These are phyloP conservation scores for Sordariomycetes sp. DNA, from an alignment of 2,329 filamentous ascomycete species.

Conservation along the genomic window DNA sequence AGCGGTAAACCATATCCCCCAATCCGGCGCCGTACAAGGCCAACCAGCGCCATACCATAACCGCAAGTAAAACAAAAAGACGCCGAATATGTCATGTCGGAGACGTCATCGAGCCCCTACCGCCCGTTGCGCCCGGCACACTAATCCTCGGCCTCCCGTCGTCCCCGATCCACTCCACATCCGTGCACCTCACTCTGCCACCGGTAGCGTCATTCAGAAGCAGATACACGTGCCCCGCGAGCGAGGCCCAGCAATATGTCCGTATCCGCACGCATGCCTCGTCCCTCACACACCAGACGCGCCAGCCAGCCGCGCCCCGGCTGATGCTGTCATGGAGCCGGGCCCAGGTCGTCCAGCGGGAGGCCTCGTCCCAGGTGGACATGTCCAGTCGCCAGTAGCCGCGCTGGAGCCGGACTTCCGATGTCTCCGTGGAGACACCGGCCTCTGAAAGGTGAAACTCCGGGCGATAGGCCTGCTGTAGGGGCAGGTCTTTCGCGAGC, in stretches of 20 bases:
- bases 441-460: not conserved
- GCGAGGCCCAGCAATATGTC: slow-evolving; percentile 69
- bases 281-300: slow-evolving; percentile 45
- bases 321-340: slow-evolving; percentile 50
- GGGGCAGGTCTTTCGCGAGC: slow-evolving; percentile 40
- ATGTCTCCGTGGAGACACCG: slow-evolving; percentile 10
- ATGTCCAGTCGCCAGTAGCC: slow-evolving; percentile 67
- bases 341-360: slow-evolving; percentile 47
- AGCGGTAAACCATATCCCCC: too few species aligned
- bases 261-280: slow-evolving; percentile 36
- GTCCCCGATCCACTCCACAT: slow-evolving; percentile 56
- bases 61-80: not conserved
- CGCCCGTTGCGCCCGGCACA: slow-evolving; percentile 14
- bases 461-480: slow-evolving; percentile 43
- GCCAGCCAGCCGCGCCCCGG: slow-evolving; percentile 54
- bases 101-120: not conserved
- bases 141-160: slow-evolving; percentile 41
- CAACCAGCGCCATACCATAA: too few species aligned
- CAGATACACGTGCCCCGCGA: slow-evolving; percentile 63
- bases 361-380: slow-evolving; percentile 34
- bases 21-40: too few species aligned
- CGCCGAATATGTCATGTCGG: not conserved
- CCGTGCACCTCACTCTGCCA: slow-evolving; percentile 45
- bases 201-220: slow-evolving; percentile 63
- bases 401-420: slow-evolving; percentile 52